Percentiles rank a stretch among this genome's conserved stretches.
Evolutionary conservation across 2,329 filamentous ascomycete genomes (phyloP).

Genomic region (Dactylonectria macrodidyma): DNA sequence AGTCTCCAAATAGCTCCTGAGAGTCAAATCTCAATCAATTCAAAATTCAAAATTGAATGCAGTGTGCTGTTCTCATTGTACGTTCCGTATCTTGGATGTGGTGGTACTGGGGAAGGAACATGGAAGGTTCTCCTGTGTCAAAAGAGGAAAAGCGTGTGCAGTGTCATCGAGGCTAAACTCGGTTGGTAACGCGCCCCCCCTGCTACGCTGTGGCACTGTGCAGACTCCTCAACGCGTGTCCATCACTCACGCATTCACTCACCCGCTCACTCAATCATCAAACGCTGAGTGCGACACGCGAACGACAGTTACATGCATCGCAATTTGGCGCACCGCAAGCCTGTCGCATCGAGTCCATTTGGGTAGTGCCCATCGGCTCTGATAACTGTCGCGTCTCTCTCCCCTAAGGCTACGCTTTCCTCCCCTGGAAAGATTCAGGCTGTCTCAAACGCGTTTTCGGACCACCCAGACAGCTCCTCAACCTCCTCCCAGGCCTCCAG

Average conservation of each 20-base stretch:
- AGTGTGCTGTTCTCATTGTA: background rate
- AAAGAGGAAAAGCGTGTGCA: slow-evolving; percentile 27
- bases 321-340: slow-evolving; percentile 22
- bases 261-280: slow-evolving; percentile 36
- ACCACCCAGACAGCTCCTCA: slow-evolving; percentile 12
- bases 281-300: slow-evolving; percentile 36
- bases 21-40: background rate
- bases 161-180: slow-evolving; percentile 29
- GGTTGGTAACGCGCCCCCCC: slow-evolving; percentile 35
- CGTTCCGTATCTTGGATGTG: background rate
- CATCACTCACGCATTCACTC: slow-evolving; percentile 33
- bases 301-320: slow-evolving; percentile 25
- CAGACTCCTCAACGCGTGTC: slow-evolving; percentile 39
- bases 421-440: slow-evolving; percentile 1
- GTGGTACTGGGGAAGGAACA: slow-evolving; percentile 5
- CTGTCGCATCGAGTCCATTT: slow-evolving; percentile 19
- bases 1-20: background rate
- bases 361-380: slow-evolving; percentile 26
- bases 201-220: slow-evolving; percentile 27
- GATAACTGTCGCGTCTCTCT: slow-evolving; percentile 1
- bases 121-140: slow-evolving; percentile 20
- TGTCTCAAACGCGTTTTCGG: slow-evolving; percentile 31
- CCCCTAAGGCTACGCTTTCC: background rate
- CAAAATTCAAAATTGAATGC: background rate
- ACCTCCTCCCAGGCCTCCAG: background rate